Evolutionary conservation across 371 early-diverging fungal genomes (phyloP).

Genomic region (Fennellomyces sp.): DNA sequence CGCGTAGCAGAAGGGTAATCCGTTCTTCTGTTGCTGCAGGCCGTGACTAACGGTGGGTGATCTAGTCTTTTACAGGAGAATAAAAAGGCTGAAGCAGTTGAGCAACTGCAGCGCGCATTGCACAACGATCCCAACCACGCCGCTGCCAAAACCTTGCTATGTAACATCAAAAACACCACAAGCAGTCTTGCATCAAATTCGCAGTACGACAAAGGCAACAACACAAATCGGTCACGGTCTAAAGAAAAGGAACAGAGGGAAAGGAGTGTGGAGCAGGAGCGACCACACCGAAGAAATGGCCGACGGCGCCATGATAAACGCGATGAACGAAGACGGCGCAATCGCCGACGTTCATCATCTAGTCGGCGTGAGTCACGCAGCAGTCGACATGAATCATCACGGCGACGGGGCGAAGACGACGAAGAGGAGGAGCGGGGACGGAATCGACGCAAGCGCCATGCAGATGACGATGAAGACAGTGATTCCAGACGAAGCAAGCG

Average conservation of each 20-base stretch:
- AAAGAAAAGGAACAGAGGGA: constrained; percentile 31
- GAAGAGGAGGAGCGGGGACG: not conserved
- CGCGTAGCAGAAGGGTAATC: constrained; percentile 49
- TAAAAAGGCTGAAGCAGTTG: constrained; percentile 29
- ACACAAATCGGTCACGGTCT: too few species aligned
- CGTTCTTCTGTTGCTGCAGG: not conserved
- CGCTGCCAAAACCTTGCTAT: constrained; percentile 31
- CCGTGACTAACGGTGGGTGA: not conserved
- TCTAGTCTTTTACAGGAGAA: constrained; percentile 34
- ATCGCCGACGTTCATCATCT: not conserved
- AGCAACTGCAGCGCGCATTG: constrained; percentile 35
- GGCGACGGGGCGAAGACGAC: not conserved
- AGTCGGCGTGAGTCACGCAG: not conserved
- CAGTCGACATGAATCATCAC: constrained; percentile 1
- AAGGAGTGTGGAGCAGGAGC: constrained; percentile 10
- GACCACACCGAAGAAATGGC: not conserved
- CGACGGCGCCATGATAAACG: not conserved
- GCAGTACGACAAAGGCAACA: not conserved
- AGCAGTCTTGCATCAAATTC: not conserved
- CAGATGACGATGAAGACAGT: not conserved
- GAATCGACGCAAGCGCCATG: not conserved
- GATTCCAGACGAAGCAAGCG: not conserved
- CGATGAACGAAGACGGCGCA: not conserved
- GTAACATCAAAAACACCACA: constrained; percentile 24
- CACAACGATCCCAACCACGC: constrained; percentile 37